Base-by-base conservation (phyloP, 192 early-diverging fungal species). In the Hyaloraphidium curvatum region DNA sequence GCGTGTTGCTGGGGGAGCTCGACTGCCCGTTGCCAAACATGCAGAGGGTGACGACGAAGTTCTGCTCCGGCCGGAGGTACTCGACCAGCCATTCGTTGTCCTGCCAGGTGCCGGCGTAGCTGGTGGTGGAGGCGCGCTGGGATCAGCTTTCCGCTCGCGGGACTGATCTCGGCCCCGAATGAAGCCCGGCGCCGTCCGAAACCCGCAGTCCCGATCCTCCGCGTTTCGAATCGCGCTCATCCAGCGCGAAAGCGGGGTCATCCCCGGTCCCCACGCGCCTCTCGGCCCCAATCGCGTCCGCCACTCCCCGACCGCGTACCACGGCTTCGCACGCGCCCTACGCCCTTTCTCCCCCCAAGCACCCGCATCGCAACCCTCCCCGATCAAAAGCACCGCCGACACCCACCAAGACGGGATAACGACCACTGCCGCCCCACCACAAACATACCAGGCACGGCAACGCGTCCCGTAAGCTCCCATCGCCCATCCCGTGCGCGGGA, bases 21-120 rank as follows among this genome's bases (percentile, higher is more conserved):
- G 57, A 61, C n/a, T 28, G 51, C 3, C 58, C 57, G 23, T 59
- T 59, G 22, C 59, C 59, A 48, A 60, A 60, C 59, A 60, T 29
- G 59, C 50, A 52, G 16, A 56, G 56, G 9, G 33, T 31, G 2
- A 60, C 27, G 14, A 60, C 43, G 50, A 62, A 60, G 59, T 61
- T 22, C 5, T 53, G 5, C 7, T 53, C 7, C 5, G 52, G 52
- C 60, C 17, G 21, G 3, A 57, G 14, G 19, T 19, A 48, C 4
- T 11, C 43, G 19, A 48, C 25, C 7, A 48, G 43, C 43, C 43
- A 48, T 11, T 22, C 43, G 14, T 48, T 14, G 23, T 48, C 43
- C 19, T 48, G 43, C 43, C 43, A 48, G 5, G 25, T 9, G 11
- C 43, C 43, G 7, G 43, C 43, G 23, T 48, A 48, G 43, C 43